Evolutionary conservation across 768 basidiomycete genomes (phyloP), one percentile per base, ranked within the genome.

Genomic region (Sarcodon aspratus): DNA sequence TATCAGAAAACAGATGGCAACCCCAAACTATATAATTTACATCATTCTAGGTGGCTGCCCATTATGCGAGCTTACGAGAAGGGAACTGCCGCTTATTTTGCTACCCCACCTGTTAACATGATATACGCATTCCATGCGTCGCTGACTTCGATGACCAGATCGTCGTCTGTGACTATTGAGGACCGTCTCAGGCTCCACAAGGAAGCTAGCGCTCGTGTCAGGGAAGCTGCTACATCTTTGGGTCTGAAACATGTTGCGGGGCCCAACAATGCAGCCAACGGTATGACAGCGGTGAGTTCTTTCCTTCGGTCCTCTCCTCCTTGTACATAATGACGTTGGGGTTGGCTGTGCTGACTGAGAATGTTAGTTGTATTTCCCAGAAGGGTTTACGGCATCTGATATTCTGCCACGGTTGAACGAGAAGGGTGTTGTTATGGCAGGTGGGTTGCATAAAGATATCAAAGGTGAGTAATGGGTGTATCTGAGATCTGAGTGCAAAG

Each of bases 11-110:
- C 50, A 15, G 36, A 15, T 35, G n/a, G 8, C 5, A 37, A 31
- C 9, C 10, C 33, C 17, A 32, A n/a, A 33, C 38, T 33, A 27
- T 21, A 47, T 50, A 49, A 40, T 45, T 46, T 37, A 9, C 27
- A 47, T 33, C 12, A 48, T 43, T 33, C 10, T 48, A 87, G 85
- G 57, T 92, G 89, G 89, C 70, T 94, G 42, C 91, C 92, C 1
- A 81, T 96, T 61, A 98, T 98, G 94, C 77, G 82, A 57, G 81
- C 85, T 3, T 99, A 98, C 63, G 93, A 97, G 68, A 66, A 68
- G 50, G 88, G 88, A 51, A 67, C 67, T 9, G 73, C 90, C 0
- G 82, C 83, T 15, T 97, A 97, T 72, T 97, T 97, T 64, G 95
- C 94, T 7, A 97, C 93, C 0, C 89, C 92, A 2, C 93, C 92